Percentiles rank a stretch among this genome's conserved stretches.
Conservation (phyloP, 805 yeast genomes). For the Tanozyma kutaoensis region DNA sequence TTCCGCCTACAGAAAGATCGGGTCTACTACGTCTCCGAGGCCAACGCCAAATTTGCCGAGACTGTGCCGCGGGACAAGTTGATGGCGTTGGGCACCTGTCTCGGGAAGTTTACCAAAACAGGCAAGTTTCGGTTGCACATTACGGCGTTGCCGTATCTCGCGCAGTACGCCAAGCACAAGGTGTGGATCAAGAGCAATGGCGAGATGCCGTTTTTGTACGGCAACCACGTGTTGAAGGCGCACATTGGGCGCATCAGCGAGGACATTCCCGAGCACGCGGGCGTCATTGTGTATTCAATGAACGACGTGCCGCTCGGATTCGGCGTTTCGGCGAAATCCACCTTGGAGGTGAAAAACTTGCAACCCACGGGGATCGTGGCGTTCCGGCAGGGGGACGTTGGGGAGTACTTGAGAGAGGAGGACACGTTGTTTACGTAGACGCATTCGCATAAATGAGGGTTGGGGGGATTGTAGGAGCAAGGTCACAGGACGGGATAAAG, state of each 20-base stretch:
- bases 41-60: conserved; percentile 77
- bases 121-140: conserved; percentile 93
- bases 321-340: conserved; percentile 88
- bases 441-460: no score
- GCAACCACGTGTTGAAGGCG: conserved; percentile 92
- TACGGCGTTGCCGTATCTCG: conserved; percentile 73
- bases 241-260: conserved; percentile 95
- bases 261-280: conserved; percentile 96
- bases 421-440: conserved; percentile 77
- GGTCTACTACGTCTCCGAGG: conserved; percentile 83
- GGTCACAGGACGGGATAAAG: no score
- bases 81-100: conserved; percentile 87
- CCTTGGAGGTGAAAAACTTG: conserved; percentile 72
- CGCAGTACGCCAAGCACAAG: conserved; percentile 84
- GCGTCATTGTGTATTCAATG: conserved; percentile 87
- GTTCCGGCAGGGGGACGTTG: conserved; percentile 94
- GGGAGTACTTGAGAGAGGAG: conserved; percentile 96
- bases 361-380: conserved; percentile 94
- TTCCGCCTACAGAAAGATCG: conserved; percentile 93
- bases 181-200: conserved; percentile 96
- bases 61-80: conserved; percentile 79
- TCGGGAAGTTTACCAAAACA: conserved; percentile 95
- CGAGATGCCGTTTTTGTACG: conserved; percentile 96
- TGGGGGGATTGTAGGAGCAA: no score
- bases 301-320: conserved; percentile 87